phyloP scores from a whole-genome alignment of 2,329 filamentous ascomycete species.

The Neopestalotiopsis rosae region DNA sequence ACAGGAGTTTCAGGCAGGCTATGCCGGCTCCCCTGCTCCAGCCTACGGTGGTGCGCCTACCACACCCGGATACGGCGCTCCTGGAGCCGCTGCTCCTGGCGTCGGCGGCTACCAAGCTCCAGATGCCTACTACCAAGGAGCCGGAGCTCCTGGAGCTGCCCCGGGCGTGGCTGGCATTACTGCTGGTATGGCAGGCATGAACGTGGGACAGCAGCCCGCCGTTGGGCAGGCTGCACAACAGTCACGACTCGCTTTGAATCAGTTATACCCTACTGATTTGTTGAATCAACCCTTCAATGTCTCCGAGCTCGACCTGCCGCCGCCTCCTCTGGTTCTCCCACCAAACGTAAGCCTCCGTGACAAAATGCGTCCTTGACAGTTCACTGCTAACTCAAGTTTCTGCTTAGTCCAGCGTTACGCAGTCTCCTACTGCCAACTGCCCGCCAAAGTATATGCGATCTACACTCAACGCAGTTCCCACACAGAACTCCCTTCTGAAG shows the following conservation, averaged over 20 bases:
- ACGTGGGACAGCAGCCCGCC: constrained; percentile 67
- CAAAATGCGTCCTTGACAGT: too few species aligned
- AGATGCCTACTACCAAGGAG: constrained; percentile 68
- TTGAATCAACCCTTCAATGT: constrained; percentile 94
- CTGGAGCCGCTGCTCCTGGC: constrained; percentile 48
- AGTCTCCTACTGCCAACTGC: constrained; percentile 90
- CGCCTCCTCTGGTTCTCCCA: constrained; percentile 88
- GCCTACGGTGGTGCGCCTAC: constrained; percentile 48
- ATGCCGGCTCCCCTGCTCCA: constrained; percentile 31
- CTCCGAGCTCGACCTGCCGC: constrained; percentile 87
- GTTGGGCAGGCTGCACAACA: constrained; percentile 51
- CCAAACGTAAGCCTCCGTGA: constrained; percentile 74
- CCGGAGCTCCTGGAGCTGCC: constrained; percentile 38
- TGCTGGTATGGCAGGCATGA: constrained; percentile 85
- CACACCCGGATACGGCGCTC: constrained; percentile 46
- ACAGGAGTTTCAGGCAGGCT: constrained; percentile 44
- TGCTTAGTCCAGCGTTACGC: constrained; percentile 81
- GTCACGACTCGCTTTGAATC: constrained; percentile 71
- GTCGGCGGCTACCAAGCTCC: constrained; percentile 71
- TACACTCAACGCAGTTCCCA: constrained; percentile 91
- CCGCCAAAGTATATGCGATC: constrained; percentile 93
- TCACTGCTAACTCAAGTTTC: not conserved
- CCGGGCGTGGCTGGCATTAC: constrained; percentile 74
- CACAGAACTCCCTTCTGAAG: constrained; percentile 90
- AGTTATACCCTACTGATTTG: constrained; percentile 90